Base-by-base conservation (phyloP, 2,329 filamentous ascomycete species). In the Verticillium alfalfae region DNA sequence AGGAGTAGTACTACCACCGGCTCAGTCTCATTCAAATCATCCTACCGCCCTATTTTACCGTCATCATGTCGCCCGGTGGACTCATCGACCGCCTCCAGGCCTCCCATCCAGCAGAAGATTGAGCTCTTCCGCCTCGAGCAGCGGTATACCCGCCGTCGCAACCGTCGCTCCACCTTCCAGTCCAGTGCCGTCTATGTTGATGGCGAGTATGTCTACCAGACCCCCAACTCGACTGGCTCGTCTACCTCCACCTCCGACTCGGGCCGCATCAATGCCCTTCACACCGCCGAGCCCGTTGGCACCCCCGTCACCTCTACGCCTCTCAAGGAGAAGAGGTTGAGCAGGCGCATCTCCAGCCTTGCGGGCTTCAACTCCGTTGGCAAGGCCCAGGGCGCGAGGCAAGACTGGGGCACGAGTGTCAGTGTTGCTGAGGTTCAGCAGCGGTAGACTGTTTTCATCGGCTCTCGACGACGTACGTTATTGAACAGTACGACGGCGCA, bases 71-170 rank as follows among this genome's bases (percentile, higher is more conserved):
- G 34, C 58, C 58, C 31, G 38, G 56, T 70, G 79, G 79, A 69
- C 71, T 88, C 70, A 71, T 88, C 69, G 81, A 85, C 64, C 81
- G 83, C 73, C 58, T 59, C 34, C 58, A 59, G 58, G 58, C 58
- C 9, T 59, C 58, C 58, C 41, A 83, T 88, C 73, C 82, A 88
- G 69, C 82, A 85, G 63, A 86, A 90, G 81, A 81, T 96, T 70
- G 93, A 98, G 82, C 87, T 98, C 71, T 95, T 96, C 83, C 91
- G 93, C 58, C 88, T 98, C 68, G 94, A 98, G 80, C 90, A 97
- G 80, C 90, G 92, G 70, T 98, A 98, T 82, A 96, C 93, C 59
- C 90, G 90, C 71, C 90, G 92, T 73, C 92, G 94, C 70, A 78
- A 87, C 70, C 91, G 94, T 69, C 92, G 94, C 74, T 93, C 88